Evolutionary conservation across 495 filamentous ascomycete species (phyloP).

Genomic region (Penicillium coprophilum): DNA sequence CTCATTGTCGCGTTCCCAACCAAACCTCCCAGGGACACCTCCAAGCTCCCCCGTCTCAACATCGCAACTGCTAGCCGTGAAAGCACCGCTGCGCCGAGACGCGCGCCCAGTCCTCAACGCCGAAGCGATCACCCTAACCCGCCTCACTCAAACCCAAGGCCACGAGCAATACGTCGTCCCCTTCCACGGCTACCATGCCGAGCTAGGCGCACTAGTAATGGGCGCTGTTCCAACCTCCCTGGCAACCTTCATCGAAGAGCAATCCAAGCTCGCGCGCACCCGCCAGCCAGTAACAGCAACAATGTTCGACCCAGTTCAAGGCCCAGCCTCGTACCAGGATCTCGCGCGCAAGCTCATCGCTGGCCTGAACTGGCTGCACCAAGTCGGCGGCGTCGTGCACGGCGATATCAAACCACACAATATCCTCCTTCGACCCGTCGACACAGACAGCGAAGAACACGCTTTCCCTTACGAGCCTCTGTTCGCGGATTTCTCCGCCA

Average conservation of each 20-base stretch:
- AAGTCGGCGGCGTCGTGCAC: constrained; percentile 42
- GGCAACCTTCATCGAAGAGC: constrained; percentile 48
- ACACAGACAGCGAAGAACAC: constrained; percentile 7
- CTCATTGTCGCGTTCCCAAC: constrained; percentile 13
- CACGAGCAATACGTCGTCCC: constrained; percentile 47
- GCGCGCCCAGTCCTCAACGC: constrained; percentile 48
- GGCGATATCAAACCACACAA: constrained; percentile 49
- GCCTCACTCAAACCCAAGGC: constrained; percentile 39
- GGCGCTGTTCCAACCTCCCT: constrained; percentile 51
- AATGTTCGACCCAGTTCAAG: constrained; percentile 54
- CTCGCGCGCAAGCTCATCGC: constrained; percentile 51
- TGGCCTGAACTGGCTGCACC: constrained; percentile 54
- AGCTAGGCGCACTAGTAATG: constrained; percentile 53
- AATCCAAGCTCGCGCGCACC: constrained; percentile 31
- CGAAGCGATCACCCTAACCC: constrained; percentile 55
- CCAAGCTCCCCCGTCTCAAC: constrained; percentile 47
- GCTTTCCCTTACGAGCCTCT: constrained; percentile 44
- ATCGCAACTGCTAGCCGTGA: constrained; percentile 52
- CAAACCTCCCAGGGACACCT: constrained; percentile 31
- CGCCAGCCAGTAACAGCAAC: constrained; percentile 39
- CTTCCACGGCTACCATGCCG: constrained; percentile 56
- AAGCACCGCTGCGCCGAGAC: constrained; percentile 50
- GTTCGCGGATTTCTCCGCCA: constrained; percentile 63
- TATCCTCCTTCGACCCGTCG: constrained; percentile 35
- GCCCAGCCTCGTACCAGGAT: constrained; percentile 38